Conservation (phyloP, 768 basidiomycete genomes). For the Podaxis sp. region DNA sequence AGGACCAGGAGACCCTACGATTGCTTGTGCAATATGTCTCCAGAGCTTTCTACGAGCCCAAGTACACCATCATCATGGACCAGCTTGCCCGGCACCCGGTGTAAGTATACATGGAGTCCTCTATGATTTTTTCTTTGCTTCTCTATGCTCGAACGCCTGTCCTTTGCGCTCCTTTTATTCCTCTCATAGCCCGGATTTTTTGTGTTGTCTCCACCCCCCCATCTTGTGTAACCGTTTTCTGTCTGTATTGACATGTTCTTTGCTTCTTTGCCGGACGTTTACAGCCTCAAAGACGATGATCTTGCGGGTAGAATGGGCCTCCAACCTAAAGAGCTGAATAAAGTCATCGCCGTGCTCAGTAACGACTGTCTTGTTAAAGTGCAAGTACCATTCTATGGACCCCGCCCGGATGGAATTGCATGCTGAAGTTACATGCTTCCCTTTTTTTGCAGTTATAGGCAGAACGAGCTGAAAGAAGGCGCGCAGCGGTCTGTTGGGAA, state of each 20-base stretch:
- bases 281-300: slow-evolving; percentile 90
- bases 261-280: slow-evolving; percentile 9
- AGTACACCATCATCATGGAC: slow-evolving; percentile 89
- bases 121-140: slow-evolving; percentile 21
- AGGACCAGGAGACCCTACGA: slow-evolving; percentile 80
- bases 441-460: slow-evolving; percentile 62
- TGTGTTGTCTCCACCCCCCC: slow-evolving; percentile 19
- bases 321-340: slow-evolving; percentile 87
- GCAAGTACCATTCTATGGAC: slow-evolving; percentile 42
- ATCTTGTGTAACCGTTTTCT: slow-evolving; percentile 16
- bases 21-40: slow-evolving; percentile 91
- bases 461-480: slow-evolving; percentile 90
- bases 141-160: background rate
- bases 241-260: slow-evolving; percentile 15
- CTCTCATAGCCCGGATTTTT: background rate
- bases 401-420: background rate
- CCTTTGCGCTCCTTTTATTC: background rate
- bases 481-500: slow-evolving; percentile 84
- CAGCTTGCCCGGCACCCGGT: slow-evolving; percentile 90
- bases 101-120: slow-evolving; percentile 62
- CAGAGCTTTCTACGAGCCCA: slow-evolving; percentile 92
- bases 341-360: slow-evolving; percentile 79
- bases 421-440: background rate
- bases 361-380: slow-evolving; percentile 78
- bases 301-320: slow-evolving; percentile 88